Percentiles rank a stretch among this genome's conserved stretches.
Evolutionary conservation across 495 filamentous ascomycete genomes (phyloP).

Genomic region (Talaromyces thailandensis): DNA sequence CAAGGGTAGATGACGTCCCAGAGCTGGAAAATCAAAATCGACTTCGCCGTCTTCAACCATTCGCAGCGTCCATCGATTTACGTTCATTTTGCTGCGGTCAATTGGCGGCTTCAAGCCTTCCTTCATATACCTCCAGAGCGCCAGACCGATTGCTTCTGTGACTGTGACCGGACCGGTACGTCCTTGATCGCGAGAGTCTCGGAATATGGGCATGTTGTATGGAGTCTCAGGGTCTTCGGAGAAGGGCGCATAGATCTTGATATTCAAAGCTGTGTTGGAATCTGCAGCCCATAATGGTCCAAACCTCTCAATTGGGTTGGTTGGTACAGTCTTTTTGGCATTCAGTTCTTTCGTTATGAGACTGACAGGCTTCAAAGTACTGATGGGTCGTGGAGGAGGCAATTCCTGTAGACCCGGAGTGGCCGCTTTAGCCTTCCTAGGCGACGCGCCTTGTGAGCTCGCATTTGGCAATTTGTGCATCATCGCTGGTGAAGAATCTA

Average conservation of each 20-base stretch:
- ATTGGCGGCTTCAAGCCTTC: conserved; percentile 70
- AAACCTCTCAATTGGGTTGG: conserved; percentile 76
- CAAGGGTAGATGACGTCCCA: conserved; percentile 70
- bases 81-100: conserved; percentile 59
- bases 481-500: conserved; percentile 35
- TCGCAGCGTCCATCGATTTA: conserved; percentile 85
- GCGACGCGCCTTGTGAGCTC: conserved; percentile 36
- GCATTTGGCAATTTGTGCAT: conserved; percentile 36
- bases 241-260: conserved; percentile 84
- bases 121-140: conserved; percentile 78
- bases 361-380: conserved; percentile 71
- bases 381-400: conserved; percentile 85
- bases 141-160: conserved; percentile 81
- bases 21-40: conserved; percentile 87
- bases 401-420: conserved; percentile 63
- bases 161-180: conserved; percentile 64
- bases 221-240: conserved; percentile 59
- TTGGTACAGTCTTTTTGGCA: conserved; percentile 68
- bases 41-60: conserved; percentile 97
- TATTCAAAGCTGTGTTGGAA: conserved; percentile 67
- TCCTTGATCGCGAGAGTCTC: conserved; percentile 64
- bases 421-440: conserved; percentile 50
- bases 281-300: conserved; percentile 81
- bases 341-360: conserved; percentile 62
- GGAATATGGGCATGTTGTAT: conserved; percentile 69